Evolutionary conservation across 345 rosid genomes (phyloP).

Genomic region (Euphorbia peplus): DNA sequence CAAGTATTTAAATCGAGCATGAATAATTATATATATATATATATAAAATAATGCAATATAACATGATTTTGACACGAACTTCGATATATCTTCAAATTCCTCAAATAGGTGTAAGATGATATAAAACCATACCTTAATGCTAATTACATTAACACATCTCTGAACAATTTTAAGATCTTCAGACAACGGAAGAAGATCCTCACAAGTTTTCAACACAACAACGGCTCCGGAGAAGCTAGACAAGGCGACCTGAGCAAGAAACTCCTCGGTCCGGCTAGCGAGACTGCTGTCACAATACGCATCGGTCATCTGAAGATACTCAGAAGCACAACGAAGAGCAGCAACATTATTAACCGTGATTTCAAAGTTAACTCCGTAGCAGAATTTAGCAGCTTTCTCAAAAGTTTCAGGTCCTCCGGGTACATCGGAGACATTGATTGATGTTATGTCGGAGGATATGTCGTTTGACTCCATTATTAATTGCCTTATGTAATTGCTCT

Average conservation of each 20-base stretch:
- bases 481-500: conserved; percentile 84
- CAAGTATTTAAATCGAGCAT: no score
- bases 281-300: conserved; percentile 69
- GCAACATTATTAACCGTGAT: conserved; percentile 93
- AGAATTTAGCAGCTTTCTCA: conserved; percentile 91
- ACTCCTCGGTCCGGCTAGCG: conserved; percentile 80
- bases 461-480: conserved; percentile 69
- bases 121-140: conserved; percentile 44
- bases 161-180: conserved; percentile 67
- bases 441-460: conserved; percentile 50
- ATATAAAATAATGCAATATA: no score
- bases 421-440: conserved; percentile 57
- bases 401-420: conserved; percentile 97
- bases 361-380: conserved; percentile 93
- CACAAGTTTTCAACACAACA: conserved; percentile 80
- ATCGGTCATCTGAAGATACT: conserved; percentile 84
- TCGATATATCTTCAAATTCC: no score
- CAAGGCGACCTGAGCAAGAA: conserved; percentile 75
- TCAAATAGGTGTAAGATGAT: no score
- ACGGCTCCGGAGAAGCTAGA: conserved; percentile 82
- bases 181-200: conserved; percentile 69
- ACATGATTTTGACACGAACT: no score
- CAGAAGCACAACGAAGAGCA: conserved; percentile 83
- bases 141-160: conserved; percentile 62
- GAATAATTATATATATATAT: no score